Evolutionary conservation across 2,329 filamentous ascomycete genomes (phyloP).

Genomic region (Tolypocladium amazonense): DNA sequence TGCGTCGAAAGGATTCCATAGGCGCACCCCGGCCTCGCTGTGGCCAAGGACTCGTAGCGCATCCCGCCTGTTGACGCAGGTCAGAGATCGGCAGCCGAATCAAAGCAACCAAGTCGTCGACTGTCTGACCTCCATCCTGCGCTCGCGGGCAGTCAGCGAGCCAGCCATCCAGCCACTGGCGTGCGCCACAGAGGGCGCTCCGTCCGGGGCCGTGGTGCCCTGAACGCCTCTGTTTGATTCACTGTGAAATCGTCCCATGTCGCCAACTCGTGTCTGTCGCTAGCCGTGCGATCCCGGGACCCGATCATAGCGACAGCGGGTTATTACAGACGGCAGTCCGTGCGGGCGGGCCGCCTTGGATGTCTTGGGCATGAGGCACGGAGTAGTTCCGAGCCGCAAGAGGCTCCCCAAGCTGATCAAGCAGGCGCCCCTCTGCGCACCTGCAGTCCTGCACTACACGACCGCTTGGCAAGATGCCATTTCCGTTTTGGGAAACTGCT

Average conservation of each 20-base stretch:
- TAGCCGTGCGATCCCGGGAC: neutral
- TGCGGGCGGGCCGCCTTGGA: neutral
- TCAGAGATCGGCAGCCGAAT: conserved; percentile 11
- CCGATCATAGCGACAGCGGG: neutral
- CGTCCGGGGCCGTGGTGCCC: neutral
- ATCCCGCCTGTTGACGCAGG: conserved; percentile 5
- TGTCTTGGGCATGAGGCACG: neutral
- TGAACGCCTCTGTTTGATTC: neutral
- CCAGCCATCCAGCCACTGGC: neutral
- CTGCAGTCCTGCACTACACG: neutral
- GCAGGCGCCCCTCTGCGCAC: neutral
- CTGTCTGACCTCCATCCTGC: conserved; percentile 1
- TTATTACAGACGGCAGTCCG: neutral
- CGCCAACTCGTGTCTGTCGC: neutral
- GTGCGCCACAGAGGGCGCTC: neutral
- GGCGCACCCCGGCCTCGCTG: neutral
- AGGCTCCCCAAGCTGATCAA: neutral
- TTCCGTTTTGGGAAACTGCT: neutral
- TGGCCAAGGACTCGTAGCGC: neutral
- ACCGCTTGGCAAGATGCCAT: neutral
- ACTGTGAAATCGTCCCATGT: neutral
- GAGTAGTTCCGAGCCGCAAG: neutral
- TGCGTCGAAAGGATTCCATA: neutral
- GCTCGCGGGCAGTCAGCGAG: neutral
- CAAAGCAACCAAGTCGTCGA: conserved; percentile 3